phyloP scores from a whole-genome alignment of 1,139 yeast species.

The Scheffersomyces segobiensis region DNA sequence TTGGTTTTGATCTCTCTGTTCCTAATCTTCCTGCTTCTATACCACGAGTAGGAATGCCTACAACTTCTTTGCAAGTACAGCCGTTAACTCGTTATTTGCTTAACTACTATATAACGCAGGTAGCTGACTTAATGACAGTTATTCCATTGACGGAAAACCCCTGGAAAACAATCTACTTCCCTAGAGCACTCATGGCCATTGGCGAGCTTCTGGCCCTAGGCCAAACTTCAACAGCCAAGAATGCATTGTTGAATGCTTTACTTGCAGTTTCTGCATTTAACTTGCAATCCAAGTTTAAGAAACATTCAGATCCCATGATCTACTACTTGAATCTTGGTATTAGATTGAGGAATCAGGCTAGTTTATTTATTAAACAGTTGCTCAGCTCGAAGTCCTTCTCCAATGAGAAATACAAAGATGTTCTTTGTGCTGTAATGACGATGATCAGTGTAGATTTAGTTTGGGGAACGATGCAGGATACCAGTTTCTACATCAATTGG shows the following conservation, averaged over 20 bases:
- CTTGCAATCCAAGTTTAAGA: slow-evolving; percentile 67
- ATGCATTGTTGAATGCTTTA: slow-evolving; percentile 76
- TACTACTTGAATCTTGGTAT: slow-evolving; percentile 73
- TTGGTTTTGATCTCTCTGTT: slow-evolving; percentile 39
- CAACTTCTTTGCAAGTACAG: slow-evolving; percentile 61
- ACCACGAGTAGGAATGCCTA: slow-evolving; percentile 49
- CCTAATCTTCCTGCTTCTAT: slow-evolving; percentile 19
- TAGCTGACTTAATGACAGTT: slow-evolving; percentile 87
- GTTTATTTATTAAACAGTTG: slow-evolving; percentile 58
- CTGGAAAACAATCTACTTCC: slow-evolving; percentile 83
- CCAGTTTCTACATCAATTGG: slow-evolving; percentile 70
- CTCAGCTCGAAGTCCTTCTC: slow-evolving; percentile 42
- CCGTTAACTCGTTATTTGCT: slow-evolving; percentile 70
- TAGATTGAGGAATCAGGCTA: slow-evolving; percentile 73
- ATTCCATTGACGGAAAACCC: slow-evolving; percentile 81
- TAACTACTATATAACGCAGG: slow-evolving; percentile 74
- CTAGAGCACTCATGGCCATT: slow-evolving; percentile 75
- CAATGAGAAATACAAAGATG: slow-evolving; percentile 78
- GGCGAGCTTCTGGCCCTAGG: slow-evolving; percentile 82
- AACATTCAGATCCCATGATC: slow-evolving; percentile 62
- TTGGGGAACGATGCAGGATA: slow-evolving; percentile 91
- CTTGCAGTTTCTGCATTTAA: slow-evolving; percentile 83
- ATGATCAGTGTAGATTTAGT: slow-evolving; percentile 89
- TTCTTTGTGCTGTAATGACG: slow-evolving; percentile 77
- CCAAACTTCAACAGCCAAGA: slow-evolving; percentile 70